Evolutionary conservation across 345 rosid genomes (phyloP).

Genomic region (Arabis alpina): DNA sequence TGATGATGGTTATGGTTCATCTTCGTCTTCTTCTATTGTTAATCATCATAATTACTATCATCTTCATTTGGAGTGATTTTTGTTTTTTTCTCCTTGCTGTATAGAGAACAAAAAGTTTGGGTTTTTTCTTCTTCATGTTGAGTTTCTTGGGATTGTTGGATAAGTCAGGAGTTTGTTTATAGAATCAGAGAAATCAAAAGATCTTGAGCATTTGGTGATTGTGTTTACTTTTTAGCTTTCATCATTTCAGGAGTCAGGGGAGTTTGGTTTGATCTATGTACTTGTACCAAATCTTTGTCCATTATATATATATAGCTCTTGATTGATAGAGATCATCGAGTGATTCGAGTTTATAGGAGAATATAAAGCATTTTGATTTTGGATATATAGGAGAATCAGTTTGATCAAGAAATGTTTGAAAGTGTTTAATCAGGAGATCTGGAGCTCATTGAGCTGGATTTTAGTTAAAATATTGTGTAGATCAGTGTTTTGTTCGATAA

Average conservation of each 20-base stretch:
- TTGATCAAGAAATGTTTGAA: neutral
- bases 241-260: no score
- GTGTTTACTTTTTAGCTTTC: no score
- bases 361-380: neutral
- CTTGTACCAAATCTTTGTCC: no score
- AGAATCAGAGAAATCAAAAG: constrained; percentile 1
- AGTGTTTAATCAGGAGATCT: constrained; percentile 6
- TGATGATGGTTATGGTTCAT: constrained; percentile 29
- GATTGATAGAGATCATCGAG: neutral
- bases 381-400: neutral
- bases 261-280: no score
- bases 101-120: neutral
- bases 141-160: constrained; percentile 13
- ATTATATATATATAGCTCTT: constrained; percentile 2
- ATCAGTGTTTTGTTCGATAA: neutral
- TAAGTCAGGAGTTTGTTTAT: neutral
- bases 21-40: constrained; percentile 28
- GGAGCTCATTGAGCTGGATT: neutral
- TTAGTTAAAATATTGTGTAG: neutral
- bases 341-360: neutral
- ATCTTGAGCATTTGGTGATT: neutral
- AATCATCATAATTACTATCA: constrained; percentile 38
- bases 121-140: neutral
- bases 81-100: neutral
- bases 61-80: constrained; percentile 40